Evolutionary conservation across 441 rosid genomes (phyloP), one percentile per base, ranked within the genome.

Genomic region (Erysimum pusillum): DNA sequence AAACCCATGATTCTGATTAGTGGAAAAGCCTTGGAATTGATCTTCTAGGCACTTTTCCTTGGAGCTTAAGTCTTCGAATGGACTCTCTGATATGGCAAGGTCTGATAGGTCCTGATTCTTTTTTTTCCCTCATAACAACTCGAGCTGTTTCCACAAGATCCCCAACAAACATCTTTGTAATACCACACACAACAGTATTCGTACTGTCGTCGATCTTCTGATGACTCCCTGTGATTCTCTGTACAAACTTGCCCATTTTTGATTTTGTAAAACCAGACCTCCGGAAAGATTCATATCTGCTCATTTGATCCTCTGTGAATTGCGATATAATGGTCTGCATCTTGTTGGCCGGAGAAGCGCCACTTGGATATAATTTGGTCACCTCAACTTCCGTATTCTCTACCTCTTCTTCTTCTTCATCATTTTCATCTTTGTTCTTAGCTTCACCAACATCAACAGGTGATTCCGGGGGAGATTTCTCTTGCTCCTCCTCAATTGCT

Each of bases 131-230:
- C 97, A 91, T 92, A 4, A 92, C 97, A 12, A 85, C 76, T 81
- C 90, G 82, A 82, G 96, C 97, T 92, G 90, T 91, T 83, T 92
- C 98, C 62, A 92, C 85, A 49, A 92, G 91, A 66, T 94, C 98
- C 11, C 98, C 97, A 9, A 92, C 99, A 83, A 92, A 92, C 98
- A 94, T 87, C 85, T 92, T 94, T n/a, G 96, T 90, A 54, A 94
- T 92, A 54, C 98, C 95, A 62, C 95, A 90, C 59, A 89, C 90
- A 3, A 84, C 96, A 45, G 89, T 92, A 3, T 89, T 89, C 86
- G 89, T 86, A 46, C 2, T 7, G 9, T 46, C 51, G 20, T n/a
- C 13, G 95, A 89, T 80, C 80, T 90, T 94, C 85, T 92, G 98
- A 80, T 92, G 98, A 80, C 79, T 76, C 74, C 97, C 95, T 5